Percentiles rank a stretch among this genome's conserved stretches.
Evolutionary conservation across 306 rosid species (phyloP).

Genomic region (Quercus suber): DNA sequence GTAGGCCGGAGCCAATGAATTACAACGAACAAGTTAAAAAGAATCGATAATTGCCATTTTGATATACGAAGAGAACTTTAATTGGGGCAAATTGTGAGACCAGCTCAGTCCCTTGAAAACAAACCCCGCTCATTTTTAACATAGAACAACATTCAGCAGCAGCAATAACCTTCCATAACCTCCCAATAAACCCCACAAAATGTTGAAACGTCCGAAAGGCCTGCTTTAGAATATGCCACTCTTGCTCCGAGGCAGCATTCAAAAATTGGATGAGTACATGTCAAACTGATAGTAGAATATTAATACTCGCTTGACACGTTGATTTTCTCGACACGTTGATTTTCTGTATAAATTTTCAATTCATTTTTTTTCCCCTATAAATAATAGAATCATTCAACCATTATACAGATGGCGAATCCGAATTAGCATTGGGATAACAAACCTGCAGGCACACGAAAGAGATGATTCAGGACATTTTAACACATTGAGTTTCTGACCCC

Average conservation of each 20-base stretch:
- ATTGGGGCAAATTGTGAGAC: too few relatives aligned
- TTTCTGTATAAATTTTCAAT: slow-evolving; percentile 20
- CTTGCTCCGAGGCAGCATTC: slow-evolving; percentile 27
- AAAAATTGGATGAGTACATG: slow-evolving; percentile 23
- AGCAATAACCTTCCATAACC: slow-evolving; percentile 15
- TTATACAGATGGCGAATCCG: slow-evolving; percentile 69
- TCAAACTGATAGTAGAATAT: slow-evolving; percentile 20
- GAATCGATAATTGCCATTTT: too few relatives aligned
- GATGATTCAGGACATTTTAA: slow-evolving; percentile 46
- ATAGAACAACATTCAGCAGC: slow-evolving; percentile 8
- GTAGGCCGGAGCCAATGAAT: background rate
- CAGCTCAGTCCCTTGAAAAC: background rate
- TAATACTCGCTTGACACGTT: slow-evolving; percentile 31
- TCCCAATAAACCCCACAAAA: slow-evolving; percentile 7
- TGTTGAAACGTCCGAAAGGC: slow-evolving; percentile 16
- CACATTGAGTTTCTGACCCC: slow-evolving; percentile 16
- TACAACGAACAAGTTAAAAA: too few relatives aligned
- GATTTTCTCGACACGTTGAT: slow-evolving; percentile 13
- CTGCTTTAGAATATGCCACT: slow-evolving; percentile 11
- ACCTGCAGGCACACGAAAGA: slow-evolving; percentile 86
- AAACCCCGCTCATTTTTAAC: background rate
- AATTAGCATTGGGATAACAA: slow-evolving; percentile 62
- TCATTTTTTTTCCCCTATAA: slow-evolving; percentile 19
- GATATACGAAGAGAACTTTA: too few relatives aligned
- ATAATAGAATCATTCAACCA: slow-evolving; percentile 46